Evolutionary conservation across 2,329 filamentous ascomycete species (phyloP).

Genomic region (Karstenula rhodostoma): DNA sequence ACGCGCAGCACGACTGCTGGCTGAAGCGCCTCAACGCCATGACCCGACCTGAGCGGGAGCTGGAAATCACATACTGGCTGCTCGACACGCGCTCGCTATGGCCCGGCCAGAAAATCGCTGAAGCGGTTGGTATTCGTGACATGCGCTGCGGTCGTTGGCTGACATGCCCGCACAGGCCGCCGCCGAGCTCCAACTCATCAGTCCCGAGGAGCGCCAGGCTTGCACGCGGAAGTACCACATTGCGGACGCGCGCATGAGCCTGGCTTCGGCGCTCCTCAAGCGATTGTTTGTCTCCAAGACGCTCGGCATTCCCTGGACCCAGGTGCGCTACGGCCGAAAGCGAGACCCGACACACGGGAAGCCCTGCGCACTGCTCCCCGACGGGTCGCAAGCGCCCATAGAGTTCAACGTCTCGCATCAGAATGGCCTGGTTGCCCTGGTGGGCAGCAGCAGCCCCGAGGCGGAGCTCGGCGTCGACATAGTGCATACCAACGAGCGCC

Average conservation of each 20-base stretch:
- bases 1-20: conserved; percentile 8
- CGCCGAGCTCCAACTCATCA: conserved; percentile 53
- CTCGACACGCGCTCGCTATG: conserved; percentile 59
- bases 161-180: conserved; percentile 45
- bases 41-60: conserved; percentile 23
- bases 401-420: conserved; percentile 85
- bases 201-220: conserved; percentile 62
- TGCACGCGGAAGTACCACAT: conserved; percentile 71
- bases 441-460: conserved; percentile 54
- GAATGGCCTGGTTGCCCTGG: conserved; percentile 74
- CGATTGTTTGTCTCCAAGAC: conserved; percentile 70
- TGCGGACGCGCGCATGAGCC: conserved; percentile 76
- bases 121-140: conserved; percentile 40
- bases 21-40: conserved; percentile 20
- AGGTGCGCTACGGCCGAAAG: conserved; percentile 64
- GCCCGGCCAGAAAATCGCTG: conserved; percentile 55
- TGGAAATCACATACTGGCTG: conserved; percentile 56
- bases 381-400: conserved; percentile 50
- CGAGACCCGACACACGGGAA: conserved; percentile 61
- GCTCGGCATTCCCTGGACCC: conserved; percentile 67
- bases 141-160: neutral
- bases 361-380: conserved; percentile 58
- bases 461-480: conserved; percentile 74
- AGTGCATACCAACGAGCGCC: conserved; percentile 76
- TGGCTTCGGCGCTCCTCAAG: conserved; percentile 78